phyloP scores from a whole-genome alignment of 1,139 yeast species.

The Yueomyces sp. region DNA sequence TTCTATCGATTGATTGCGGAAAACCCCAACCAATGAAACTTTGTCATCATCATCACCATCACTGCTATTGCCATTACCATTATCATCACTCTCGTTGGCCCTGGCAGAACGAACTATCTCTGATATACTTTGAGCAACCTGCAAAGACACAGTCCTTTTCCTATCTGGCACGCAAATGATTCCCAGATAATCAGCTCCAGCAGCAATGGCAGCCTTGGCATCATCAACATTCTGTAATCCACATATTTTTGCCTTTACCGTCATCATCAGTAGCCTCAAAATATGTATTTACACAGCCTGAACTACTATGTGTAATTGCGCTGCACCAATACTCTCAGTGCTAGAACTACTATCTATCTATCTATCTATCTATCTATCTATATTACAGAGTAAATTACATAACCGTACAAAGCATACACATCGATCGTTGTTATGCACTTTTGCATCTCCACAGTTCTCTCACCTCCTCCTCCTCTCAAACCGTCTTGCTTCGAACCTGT shows the following conservation, averaged over 20 bases:
- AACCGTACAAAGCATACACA: no score
- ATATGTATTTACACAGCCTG: no score
- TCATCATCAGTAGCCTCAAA: no score
- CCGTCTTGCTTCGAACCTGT: no score
- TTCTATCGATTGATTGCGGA: slow-evolving; percentile 63
- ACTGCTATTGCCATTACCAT: slow-evolving; percentile 5
- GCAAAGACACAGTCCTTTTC: slow-evolving; percentile 50
- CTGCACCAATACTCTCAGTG: no score
- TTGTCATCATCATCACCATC: slow-evolving; percentile 2
- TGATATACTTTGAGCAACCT: slow-evolving; percentile 44
- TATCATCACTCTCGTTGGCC: background rate
- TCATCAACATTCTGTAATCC: slow-evolving; percentile 62
- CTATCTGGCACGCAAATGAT: slow-evolving; percentile 78
- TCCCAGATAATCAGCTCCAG: slow-evolving; percentile 72
- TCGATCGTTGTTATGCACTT: no score
- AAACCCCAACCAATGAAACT: slow-evolving; percentile 62
- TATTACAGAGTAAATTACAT: no score
- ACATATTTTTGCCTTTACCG: slow-evolving; percentile 51
- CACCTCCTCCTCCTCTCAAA: no score
- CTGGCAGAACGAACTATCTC: slow-evolving; percentile 17
- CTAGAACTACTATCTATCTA: no score
- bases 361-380: no score
- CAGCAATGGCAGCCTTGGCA: slow-evolving; percentile 52
- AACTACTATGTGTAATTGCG: no score
- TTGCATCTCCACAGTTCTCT: no score